Conservation (phyloP, 176 grass and related monocot species). For the Guadua angustifolia region DNA sequence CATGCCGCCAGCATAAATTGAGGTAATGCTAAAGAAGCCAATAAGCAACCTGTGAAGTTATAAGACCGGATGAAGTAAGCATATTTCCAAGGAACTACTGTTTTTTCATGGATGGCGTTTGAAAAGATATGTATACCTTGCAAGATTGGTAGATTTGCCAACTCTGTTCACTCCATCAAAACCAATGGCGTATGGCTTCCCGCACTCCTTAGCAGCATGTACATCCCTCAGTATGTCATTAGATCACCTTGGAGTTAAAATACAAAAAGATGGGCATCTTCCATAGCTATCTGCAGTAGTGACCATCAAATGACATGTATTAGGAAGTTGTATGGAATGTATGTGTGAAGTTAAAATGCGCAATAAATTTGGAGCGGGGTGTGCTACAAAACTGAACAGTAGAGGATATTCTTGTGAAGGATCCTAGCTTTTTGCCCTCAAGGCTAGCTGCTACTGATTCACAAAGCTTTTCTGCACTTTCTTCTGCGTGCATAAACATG, state of each 20-base stretch:
- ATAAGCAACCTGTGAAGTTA: conserved; percentile 78
- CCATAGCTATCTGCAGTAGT: conserved; percentile 80
- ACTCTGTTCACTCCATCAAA: conserved; percentile 86
- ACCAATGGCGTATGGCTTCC: conserved; percentile 18
- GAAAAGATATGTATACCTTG: conserved; percentile 59
- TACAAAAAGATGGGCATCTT: conserved; percentile 79
- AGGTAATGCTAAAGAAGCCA: conserved; percentile 93
- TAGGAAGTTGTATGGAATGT: conserved; percentile 12
- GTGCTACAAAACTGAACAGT: conserved; percentile 69
- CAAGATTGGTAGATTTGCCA: conserved; percentile 94
- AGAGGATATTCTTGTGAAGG: conserved; percentile 93
- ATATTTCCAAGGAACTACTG: background rate
- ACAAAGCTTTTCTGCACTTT: conserved; percentile 92
- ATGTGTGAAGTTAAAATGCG: background rate
- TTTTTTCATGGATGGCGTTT: conserved; percentile 6
- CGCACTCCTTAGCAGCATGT: conserved; percentile 88
- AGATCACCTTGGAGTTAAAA: conserved; percentile 86
- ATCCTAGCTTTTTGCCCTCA: conserved; percentile 88
- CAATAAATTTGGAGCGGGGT: background rate
- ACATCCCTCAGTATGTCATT: conserved; percentile 95
- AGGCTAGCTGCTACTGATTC: conserved; percentile 91
- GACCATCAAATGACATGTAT: background rate
- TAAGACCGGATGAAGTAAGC: background rate
- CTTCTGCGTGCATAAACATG: conserved; percentile 67
- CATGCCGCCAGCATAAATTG: conserved; percentile 86